These are phyloP conservation scores for Lizanozyma gosingica DNA, from an alignment of 1,139 yeast genomes.

Conservation along the genomic window DNA sequence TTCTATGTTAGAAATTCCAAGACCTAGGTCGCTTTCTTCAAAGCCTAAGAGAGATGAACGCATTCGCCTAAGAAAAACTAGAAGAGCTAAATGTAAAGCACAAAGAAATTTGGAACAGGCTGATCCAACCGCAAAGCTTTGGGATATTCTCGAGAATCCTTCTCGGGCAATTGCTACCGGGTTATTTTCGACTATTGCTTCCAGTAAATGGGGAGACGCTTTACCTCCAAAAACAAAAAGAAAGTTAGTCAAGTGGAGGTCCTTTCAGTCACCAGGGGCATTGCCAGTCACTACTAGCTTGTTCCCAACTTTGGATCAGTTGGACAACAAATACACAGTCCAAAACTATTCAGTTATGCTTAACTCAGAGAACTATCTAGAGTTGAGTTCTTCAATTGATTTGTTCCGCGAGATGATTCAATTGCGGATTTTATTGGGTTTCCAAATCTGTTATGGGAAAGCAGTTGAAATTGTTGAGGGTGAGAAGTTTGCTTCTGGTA, in stretches of 20 bases:
- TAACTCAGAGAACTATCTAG: conserved; percentile 44
- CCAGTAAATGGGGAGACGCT: conserved; percentile 76
- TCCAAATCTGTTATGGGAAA: conserved; percentile 77
- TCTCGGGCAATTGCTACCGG: conserved; percentile 12
- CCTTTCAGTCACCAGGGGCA: conserved; percentile 88
- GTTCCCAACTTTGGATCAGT: conserved; percentile 64
- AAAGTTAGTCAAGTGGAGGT: conserved; percentile 79
- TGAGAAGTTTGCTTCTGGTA: conserved; percentile 52
- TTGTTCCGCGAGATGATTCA: conserved; percentile 84
- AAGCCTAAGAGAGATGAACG: background rate
- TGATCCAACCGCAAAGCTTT: background rate
- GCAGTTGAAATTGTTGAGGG: conserved; percentile 57
- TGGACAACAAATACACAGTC: conserved; percentile 50
- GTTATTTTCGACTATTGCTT: conserved; percentile 38
- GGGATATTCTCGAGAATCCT: background rate
- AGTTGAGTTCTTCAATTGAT: conserved; percentile 46
- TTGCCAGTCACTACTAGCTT: conserved; percentile 72
- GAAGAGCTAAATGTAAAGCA: background rate
- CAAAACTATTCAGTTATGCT: conserved; percentile 58
- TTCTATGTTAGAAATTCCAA: background rate
- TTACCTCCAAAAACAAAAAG: conserved; percentile 64
- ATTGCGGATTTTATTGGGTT: conserved; percentile 73
- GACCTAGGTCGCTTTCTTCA: background rate
- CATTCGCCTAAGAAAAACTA: background rate
- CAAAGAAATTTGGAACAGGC: background rate